Base-by-base conservation (phyloP, 352 stramenopile genomes). In the Globisporangium cylindrosporum region DNA sequence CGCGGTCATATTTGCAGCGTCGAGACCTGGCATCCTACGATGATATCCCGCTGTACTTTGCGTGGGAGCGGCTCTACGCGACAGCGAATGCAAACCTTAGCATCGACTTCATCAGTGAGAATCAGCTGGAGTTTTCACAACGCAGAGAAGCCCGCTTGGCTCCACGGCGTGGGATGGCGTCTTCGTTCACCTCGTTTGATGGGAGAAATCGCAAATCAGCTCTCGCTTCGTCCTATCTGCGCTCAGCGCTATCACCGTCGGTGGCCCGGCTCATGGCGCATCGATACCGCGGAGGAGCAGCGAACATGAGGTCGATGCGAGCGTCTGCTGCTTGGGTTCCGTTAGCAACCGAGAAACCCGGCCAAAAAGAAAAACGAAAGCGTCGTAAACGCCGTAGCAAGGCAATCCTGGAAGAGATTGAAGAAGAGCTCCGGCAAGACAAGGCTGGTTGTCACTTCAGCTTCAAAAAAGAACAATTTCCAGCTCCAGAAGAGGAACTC, bases 11-110 rank as follows among this genome's bases (percentile, higher is more conserved):
- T 12, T 58, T 86, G 18, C 73, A 73, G 7, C 77, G 73, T 22
- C 77, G 79, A 1, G 80, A 86, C 25, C 29, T 88, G 27, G 72
- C 62, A 9, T 88, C 80, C 6, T 68, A 86, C 18, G 78, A 88
- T 6, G 80, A 88, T 18, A 62, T 76, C 9, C 80, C 80, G 20
- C 62, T 88, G 20, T 88, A 86, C 60, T 88, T 86, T 32, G 80
- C 80, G 1, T 88, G 80, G 80, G 65, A 86, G 18, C 70, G 80
- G 14, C 62, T 88, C 29, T 88, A 86, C 20, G 67, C 78, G 20
- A 62, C 78, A 4, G 74, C 73, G 0, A 86, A 86, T 36, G 64
- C 72, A 22, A 86, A 81, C 22, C 57, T 84, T 5, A 86, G 75
- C 55, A 73, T 78, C 2, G 75, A 88, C 51, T 86, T 83, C 12